Evolutionary conservation across 768 basidiomycete species (phyloP).

Genomic region (Termitomyces sp.): DNA sequence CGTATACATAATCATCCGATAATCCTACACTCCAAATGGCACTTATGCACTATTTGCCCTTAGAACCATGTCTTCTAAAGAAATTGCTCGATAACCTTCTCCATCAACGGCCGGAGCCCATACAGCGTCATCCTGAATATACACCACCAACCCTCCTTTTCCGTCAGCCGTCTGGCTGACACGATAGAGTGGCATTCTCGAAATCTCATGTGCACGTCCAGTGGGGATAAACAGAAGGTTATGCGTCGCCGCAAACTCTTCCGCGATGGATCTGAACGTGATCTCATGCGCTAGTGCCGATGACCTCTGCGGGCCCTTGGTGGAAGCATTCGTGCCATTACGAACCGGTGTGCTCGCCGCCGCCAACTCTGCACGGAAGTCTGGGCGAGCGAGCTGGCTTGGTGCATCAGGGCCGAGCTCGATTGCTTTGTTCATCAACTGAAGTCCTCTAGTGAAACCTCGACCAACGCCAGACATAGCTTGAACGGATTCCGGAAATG

Average conservation of each 20-base stretch:
- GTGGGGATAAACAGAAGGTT: constrained; percentile 89
- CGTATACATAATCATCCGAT: neutral
- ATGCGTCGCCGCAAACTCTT: constrained; percentile 81
- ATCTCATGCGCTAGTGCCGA: constrained; percentile 72
- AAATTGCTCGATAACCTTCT: constrained; percentile 71
- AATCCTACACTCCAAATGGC: neutral
- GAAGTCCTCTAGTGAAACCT: constrained; percentile 85
- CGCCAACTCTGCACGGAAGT: constrained; percentile 48
- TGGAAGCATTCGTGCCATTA: constrained; percentile 21
- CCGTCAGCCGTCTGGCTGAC: constrained; percentile 79
- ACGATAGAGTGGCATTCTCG: constrained; percentile 87
- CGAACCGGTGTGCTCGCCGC: constrained; percentile 24
- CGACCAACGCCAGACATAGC: constrained; percentile 60
- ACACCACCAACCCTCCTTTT: constrained; percentile 83
- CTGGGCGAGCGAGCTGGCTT: constrained; percentile 62
- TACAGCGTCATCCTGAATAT: constrained; percentile 90
- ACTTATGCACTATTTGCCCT: constrained; percentile 36
- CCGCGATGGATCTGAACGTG: constrained; percentile 90
- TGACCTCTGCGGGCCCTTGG: constrained; percentile 31
- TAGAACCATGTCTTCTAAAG: constrained; percentile 85
- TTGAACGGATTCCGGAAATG: constrained; percentile 72
- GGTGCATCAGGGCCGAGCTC: constrained; percentile 80
- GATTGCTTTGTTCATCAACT: constrained; percentile 93
- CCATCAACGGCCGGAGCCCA: constrained; percentile 65
- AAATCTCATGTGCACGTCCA: constrained; percentile 78